These are phyloP conservation scores for Gyrodon lividus DNA, from an alignment of 768 basidiomycete species.

Conservation along the genomic window DNA sequence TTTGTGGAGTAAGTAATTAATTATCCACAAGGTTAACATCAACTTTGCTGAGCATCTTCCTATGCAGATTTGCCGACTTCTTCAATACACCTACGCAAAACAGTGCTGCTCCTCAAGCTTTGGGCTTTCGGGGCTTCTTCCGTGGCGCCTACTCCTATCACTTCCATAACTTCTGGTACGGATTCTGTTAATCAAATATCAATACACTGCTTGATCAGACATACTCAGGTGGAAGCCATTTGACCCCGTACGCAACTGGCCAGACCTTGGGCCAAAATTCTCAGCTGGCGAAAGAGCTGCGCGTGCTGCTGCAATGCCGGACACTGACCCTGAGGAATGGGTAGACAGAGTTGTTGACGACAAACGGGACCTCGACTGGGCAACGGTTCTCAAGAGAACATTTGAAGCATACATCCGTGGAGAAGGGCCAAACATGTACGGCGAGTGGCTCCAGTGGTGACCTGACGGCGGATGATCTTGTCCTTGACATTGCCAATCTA, in stretches of 20 bases:
- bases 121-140: conserved; percentile 96
- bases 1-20: conserved; percentile 67
- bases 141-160: conserved; percentile 94
- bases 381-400: conserved; percentile 90
- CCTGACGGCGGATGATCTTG: conserved; percentile 7
- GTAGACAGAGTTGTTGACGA: conserved; percentile 56
- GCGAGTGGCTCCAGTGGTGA: conserved; percentile 69
- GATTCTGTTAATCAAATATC: conserved; percentile 1
- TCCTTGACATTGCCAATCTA: conserved; percentile 8
- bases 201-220: neutral
- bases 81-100: conserved; percentile 75
- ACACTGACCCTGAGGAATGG: conserved; percentile 34
- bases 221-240: conserved; percentile 89
- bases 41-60: neutral
- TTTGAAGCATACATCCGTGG: conserved; percentile 92
- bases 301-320: conserved; percentile 43
- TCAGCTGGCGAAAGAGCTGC: conserved; percentile 69
- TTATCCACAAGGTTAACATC: neutral
- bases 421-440: conserved; percentile 94
- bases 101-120: conserved; percentile 79
- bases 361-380: conserved; percentile 85
- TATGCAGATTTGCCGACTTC: conserved; percentile 77
- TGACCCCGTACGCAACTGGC: conserved; percentile 91
- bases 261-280: conserved; percentile 85
- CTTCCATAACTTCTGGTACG: conserved; percentile 91